Evolutionary conservation across 2,329 filamentous ascomycete genomes (phyloP).

Genomic region (Ophiostoma sp.): DNA sequence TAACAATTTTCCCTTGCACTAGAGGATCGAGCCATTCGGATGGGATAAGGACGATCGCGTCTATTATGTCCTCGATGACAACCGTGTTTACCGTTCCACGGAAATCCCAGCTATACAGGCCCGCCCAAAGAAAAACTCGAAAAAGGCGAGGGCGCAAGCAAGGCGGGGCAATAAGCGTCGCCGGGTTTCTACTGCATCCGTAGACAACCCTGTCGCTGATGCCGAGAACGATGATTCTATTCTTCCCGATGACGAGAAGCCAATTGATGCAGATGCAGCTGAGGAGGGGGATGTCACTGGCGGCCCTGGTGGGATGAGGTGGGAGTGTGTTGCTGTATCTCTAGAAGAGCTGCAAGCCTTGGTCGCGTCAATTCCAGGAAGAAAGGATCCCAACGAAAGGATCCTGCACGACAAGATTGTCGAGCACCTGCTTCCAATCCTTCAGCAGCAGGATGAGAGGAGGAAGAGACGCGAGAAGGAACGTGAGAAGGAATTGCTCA

Average conservation of each 20-base stretch:
- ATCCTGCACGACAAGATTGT: conserved; percentile 65
- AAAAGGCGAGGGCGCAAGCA: conserved; percentile 57
- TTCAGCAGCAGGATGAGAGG: conserved; percentile 72
- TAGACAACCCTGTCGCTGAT: conserved; percentile 36
- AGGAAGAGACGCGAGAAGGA: conserved; percentile 64
- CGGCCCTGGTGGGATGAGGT: conserved; percentile 69
- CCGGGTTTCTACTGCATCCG: conserved; percentile 41
- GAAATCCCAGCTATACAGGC: conserved; percentile 60
- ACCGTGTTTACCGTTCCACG: conserved; percentile 83
- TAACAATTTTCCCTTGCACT: neutral
- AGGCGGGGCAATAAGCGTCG: conserved; percentile 70
- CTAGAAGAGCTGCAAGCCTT: conserved; percentile 71
- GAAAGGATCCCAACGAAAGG: conserved; percentile 80
- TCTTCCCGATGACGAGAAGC: conserved; percentile 21
- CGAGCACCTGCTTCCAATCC: conserved; percentile 73
- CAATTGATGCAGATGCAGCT: conserved; percentile 31
- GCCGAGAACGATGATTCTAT: conserved; percentile 34
- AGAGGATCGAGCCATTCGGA: conserved; percentile 76
- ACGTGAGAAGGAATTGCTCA: conserved; percentile 72
- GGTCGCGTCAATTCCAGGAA: conserved; percentile 65
- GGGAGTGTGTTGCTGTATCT: conserved; percentile 86
- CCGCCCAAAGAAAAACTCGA: conserved; percentile 60
- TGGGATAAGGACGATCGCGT: conserved; percentile 83
- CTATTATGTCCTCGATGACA: conserved; percentile 90
- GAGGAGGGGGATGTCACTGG: conserved; percentile 42